Base-by-base conservation (phyloP, 345 rosid genomes). In the Salix caprea region DNA sequence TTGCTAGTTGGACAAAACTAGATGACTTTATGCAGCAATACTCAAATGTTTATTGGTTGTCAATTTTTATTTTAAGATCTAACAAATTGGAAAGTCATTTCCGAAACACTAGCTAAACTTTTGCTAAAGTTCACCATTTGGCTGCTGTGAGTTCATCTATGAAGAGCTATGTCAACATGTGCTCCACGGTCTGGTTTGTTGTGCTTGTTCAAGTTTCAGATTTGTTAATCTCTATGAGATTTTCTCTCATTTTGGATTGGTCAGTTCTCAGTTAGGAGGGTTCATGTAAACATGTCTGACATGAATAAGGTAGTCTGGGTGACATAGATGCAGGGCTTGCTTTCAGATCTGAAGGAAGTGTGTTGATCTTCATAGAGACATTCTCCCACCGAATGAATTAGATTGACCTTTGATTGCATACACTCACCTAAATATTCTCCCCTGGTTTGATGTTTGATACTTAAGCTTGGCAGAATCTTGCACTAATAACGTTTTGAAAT, bases 371-470 rank as follows among this genome's bases (percentile, higher is more conserved):
- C 62, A n/a, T 58, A 24, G 28, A n/a, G 6, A 58, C 62, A 58
- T n/a, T 58, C 28, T 58, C 23, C 62, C 28, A 58, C 28, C 2
- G 14, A 58, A 10, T 58, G 62, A 23, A n/a, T 9, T n/a, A 58
- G 28, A 58, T 58, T 58, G 6, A 58, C 62, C 24, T 58, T n/a
- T 58, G 62, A n/a, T 24, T 58, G 62, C 62, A 56, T n/a, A 58
- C 4, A 10, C 11, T n/a, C 62, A n/a, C 28, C 28, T n/a, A 58
- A n/a, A 58, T 11, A 56, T n/a, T 58, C 62, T 58, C 28, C 14
- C 77, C 42, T 64, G 61, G 67, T 74, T 73, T 74, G 34, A 23
- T 23, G 40, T 58, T n/a, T 24, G 69, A 73, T 18, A 30, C 44
- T 69, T 71, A 64, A 70, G 36, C 42, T 67, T 60, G 34, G 34